Evolutionary conservation across 768 basidiomycete species (phyloP).

Genomic region (Kwoniella heveanensis): DNA sequence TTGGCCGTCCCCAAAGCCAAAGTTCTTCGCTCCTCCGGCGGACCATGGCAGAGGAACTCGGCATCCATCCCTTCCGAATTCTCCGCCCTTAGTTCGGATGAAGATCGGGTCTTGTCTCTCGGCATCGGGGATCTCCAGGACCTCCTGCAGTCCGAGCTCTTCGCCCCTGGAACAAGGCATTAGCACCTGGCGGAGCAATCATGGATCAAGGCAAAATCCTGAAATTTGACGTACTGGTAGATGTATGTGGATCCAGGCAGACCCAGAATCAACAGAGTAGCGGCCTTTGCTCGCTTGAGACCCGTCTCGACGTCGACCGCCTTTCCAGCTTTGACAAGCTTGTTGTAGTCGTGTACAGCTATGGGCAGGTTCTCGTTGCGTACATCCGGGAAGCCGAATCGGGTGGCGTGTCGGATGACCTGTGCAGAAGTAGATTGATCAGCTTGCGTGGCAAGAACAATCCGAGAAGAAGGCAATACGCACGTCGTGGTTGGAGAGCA

Average conservation of each 20-base stretch:
- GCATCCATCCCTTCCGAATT: constrained; percentile 49
- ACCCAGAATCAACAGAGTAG: constrained; percentile 43
- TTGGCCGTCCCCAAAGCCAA: constrained; percentile 34
- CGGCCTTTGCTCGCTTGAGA: constrained; percentile 33
- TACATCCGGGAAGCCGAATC: constrained; percentile 38
- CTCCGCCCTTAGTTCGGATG: constrained; percentile 34
- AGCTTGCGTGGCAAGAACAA: too few relatives aligned
- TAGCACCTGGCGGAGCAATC: too few relatives aligned
- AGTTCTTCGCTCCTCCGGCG: constrained; percentile 13
- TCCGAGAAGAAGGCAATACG: too few relatives aligned
- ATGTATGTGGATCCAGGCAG: constrained; percentile 47
- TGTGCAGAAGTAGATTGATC: too few relatives aligned
- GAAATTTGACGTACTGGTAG: constrained; percentile 39
- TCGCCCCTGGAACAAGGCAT: constrained; percentile 41
- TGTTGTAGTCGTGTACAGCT: background rate
- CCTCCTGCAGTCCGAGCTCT: constrained; percentile 47
- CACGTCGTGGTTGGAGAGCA: constrained; percentile 35
- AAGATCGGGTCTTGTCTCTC: constrained; percentile 47
- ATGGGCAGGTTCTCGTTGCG: background rate
- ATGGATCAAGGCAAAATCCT: too few relatives aligned
- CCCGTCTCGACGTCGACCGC: constrained; percentile 28
- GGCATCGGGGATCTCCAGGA: constrained; percentile 33
- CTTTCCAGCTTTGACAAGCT: constrained; percentile 4
- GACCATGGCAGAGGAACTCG: constrained; percentile 48
- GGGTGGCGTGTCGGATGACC: constrained; percentile 44